Evolutionary conservation across 108 stramenopile genomes (phyloP), one percentile per base, ranked within the genome.

Genomic region (Chaetoceros tenuissimus): DNA sequence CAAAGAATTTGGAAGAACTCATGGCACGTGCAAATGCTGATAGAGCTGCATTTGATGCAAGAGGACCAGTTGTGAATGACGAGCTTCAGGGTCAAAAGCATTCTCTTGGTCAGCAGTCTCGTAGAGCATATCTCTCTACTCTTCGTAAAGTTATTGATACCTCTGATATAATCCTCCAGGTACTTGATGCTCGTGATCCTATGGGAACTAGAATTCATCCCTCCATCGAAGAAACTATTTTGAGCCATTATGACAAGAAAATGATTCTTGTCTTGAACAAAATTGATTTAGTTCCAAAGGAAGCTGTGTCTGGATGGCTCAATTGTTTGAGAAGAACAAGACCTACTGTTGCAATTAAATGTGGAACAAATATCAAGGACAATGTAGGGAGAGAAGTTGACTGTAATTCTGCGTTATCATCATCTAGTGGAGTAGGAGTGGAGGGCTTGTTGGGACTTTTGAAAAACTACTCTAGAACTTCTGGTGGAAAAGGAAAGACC

Each of bases 221-320:
- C 26, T 78, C 89, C 19, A 73, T 99, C 46, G 95, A 96, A 64
- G 81, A 92, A 34, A 74, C 86, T 29, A 92, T 94, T 44, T 57
- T 95, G 50, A 66, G 80, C 22, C 86, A 86, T 50, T 63, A 80
- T 20, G 90, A 93, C 66, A 99, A 98, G 63, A 73, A 83, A 2
- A 88, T 99, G 78, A 96, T 99, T 13, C 65, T 98, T n/a, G 97
- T 99, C 1, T 49, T 99, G 55, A 99, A 99, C 75, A 99, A 99
- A 70, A 94, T 97, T 65, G 96, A 97, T 71, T 77, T 99, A 40
- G 93, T 99, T 13, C 99, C 99, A 17, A 90, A 89, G 61, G 84
- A 92, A 5, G 96, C 93, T 46, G 92, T 97, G 16, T 59, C 80
- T 22, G 62, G 63, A 47, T 99, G 99, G 99, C 73, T 99, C 24